Base-by-base conservation (phyloP, 805 yeast genomes). In the Nakazawaea pomicola region DNA sequence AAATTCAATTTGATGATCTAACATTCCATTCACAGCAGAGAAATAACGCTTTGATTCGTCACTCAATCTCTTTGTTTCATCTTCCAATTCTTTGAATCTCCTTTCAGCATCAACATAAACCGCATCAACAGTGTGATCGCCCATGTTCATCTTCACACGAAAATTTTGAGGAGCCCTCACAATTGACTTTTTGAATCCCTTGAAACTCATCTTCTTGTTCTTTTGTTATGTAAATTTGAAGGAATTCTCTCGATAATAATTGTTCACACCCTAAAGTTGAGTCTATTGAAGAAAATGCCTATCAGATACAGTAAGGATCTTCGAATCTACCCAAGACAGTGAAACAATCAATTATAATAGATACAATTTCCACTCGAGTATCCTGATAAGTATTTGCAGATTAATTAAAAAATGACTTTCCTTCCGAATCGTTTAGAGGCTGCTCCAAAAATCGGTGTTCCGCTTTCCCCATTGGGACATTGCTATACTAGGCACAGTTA, bases 101-200 rank as follows among this genome's bases (percentile, higher is more conserved):
- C 97, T 78, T 63, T 93, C 99, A 6, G 99, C 98, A 65, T 93
- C 99, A 21, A 74, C 75, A 61, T 89, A 93, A 11, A 93, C 96
- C 0, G 96, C 78, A 57, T 93, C 99, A 36, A 65, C 71, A n/a
- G 89, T 80, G 16, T 63, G 62, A 36, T 68, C 71, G n/a, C 83
- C 95, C 87, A 88, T 89, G 64, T 93, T 83, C 66, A 93, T 63
- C 73, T 88, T 89, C 64, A 86, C 95, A 52, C 93, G 83, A 61
- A 93, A 72, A 51, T 73, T 76, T 65, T 93, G 98, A 33, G 99
- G 99, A 6, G 96, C 95, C 54, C 96, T 70, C 34, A 78, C 75
- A 46, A 87, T 67, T 27, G 90, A 78, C 63, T 86, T 88, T 46
- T 82, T 83, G 50, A 88, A 65, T 34, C 96, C 96, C 62, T 87